Percentiles rank a stretch among this genome's conserved stretches.
phyloP scores from a whole-genome alignment of 345 rosid species.

The Geranium brycei region DNA sequence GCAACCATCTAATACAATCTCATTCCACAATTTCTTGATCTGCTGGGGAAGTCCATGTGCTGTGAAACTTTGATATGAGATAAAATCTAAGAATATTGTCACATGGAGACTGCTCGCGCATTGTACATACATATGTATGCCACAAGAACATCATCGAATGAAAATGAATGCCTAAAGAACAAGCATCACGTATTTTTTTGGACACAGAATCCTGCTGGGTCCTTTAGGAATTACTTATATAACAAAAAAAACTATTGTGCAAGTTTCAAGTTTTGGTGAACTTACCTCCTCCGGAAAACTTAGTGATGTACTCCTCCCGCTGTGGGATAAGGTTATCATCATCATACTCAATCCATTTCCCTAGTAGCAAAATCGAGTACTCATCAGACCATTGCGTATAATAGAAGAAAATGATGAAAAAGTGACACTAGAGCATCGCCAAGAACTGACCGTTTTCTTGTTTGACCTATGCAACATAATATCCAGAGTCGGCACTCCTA shows the following conservation, averaged over 20 bases:
- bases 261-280: background rate
- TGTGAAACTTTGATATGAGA: background rate
- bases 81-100: slow-evolving; percentile 19
- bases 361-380: slow-evolving; percentile 19
- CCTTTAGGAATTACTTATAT: too few species aligned
- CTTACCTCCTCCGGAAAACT: slow-evolving; percentile 95
- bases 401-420: background rate
- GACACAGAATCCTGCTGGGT: too few species aligned
- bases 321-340: slow-evolving; percentile 71
- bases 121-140: slow-evolving; percentile 95
- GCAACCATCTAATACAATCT: background rate
- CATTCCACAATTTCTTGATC: background rate
- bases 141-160: too few species aligned
- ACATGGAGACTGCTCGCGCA: slow-evolving; percentile 56
- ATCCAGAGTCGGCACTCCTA: slow-evolving; percentile 94
- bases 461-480: slow-evolving; percentile 94
- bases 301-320: slow-evolving; percentile 76
- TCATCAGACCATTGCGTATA: background rate
- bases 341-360: slow-evolving; percentile 85
- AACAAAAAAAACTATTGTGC: too few species aligned
- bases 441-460: slow-evolving; percentile 70
- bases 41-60: too few species aligned
- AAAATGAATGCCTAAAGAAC: too few species aligned
- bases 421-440: background rate
- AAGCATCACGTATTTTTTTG: too few species aligned